Base-by-base conservation (phyloP, 306 rosid species). In the Sphenostylis stenocarpa region DNA sequence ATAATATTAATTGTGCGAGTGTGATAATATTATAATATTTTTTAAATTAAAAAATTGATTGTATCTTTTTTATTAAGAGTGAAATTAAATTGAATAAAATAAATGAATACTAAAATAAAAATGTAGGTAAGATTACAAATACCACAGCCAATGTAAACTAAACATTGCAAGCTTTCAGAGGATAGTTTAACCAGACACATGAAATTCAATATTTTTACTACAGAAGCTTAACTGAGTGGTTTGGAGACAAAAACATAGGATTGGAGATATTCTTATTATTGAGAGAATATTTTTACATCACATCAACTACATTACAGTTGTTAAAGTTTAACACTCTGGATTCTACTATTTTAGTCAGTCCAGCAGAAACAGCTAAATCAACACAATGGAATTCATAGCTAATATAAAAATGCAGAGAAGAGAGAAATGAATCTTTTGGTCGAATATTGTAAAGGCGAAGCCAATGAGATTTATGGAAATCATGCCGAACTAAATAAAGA, bases 401-500 rank as follows among this genome's bases (percentile, higher is more conserved):
- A 52, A 21, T 19, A 66, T 53, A 36, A 16, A 58, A 23, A 20
- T 12, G 34, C 24, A 70, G 0, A 58, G 52, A n/a, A n/a, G n/a
- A n/a, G n/a, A n/a, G n/a, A n/a, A n/a, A n/a, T n/a, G n/a, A n/a
- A n/a, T n/a, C 20, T 4, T 47, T 4, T 52, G 2, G 72, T 15
- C 63, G 12, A 38, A 61, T 52, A 39, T 61, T 67, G 57, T 38
- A 43, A 19, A 56, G 17, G 12, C 67, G 39, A 8, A 77, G 78
- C 31, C 47, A 13, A 72, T 16, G 66, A 70, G 36, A 41, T 20
- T 62, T 79, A 47, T 75, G 60, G 19, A 67, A 82, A 65, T 31
- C 28, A 70, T 8, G 67, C 62, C 67, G 77, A 61, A 20, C 43
- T 53, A 48, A 47, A 79, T 58, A 77, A 77, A 77, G 58, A 41